These are phyloP conservation scores for Zasmidium cellare DNA, from an alignment of 2,329 filamentous ascomycete species.

Conservation along the genomic window DNA sequence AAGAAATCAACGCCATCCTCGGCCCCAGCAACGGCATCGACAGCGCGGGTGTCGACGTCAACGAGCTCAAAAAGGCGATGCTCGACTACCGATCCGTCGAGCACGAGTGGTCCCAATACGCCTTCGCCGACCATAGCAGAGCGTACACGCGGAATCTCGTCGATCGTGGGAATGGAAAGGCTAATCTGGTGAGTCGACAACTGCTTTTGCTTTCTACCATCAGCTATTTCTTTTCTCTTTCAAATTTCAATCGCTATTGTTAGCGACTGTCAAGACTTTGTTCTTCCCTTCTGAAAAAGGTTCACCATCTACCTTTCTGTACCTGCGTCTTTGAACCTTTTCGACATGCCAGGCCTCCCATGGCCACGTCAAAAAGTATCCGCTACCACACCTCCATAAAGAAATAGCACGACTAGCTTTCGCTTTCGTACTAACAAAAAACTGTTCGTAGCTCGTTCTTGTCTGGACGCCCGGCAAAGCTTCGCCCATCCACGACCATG, in stretches of 20 bases:
- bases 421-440: background rate
- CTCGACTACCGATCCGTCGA: conserved; percentile 67
- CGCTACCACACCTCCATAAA: conserved; percentile 12
- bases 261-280: background rate
- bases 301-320: background rate
- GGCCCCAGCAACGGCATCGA: conserved; percentile 80
- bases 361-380: no score
- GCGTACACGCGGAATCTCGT: conserved; percentile 87
- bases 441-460: conserved; percentile 65
- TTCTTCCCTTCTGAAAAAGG: background rate
- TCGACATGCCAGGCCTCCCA: background rate
- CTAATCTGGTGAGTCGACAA: conserved; percentile 67
- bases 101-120: conserved; percentile 72
- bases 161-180: conserved; percentile 82
- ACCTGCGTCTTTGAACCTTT: background rate
- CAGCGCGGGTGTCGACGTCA: conserved; percentile 77
- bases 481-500: conserved; percentile 78
- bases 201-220: no score
- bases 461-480: conserved; percentile 86
- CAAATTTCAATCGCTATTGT: no score
- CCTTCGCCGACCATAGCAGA: conserved; percentile 67
- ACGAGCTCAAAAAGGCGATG: conserved; percentile 72
- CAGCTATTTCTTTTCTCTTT: no score
- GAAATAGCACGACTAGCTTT: background rate
- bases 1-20: conserved; percentile 69